Conservation (phyloP, 768 basidiomycete species). For the Suillus weaverae region DNA sequence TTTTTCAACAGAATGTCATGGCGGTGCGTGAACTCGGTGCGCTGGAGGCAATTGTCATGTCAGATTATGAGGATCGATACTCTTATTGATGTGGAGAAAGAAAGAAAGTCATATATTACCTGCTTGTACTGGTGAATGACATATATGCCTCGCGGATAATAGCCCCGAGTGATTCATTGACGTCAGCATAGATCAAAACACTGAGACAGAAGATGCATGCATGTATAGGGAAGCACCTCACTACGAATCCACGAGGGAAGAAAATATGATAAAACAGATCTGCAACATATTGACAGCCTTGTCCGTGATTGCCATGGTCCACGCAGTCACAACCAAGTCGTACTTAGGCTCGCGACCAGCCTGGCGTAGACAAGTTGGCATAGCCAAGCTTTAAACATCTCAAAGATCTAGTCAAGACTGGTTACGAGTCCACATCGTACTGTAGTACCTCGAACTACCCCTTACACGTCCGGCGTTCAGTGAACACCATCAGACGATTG, state of each 20-base stretch:
- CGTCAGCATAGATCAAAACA: not conserved
- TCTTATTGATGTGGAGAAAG: not conserved
- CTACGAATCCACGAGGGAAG: not conserved
- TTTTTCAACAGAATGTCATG: conserved; percentile 50
- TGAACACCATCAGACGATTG: not conserved
- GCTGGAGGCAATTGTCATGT: conserved; percentile 73
- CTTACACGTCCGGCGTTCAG: not conserved
- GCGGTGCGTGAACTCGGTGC: conserved; percentile 63
- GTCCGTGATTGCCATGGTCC: no score
- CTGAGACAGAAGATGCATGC: not conserved
- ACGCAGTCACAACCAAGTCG: not conserved
- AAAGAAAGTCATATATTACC: not conserved
- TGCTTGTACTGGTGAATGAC: not conserved
- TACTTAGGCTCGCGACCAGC: not conserved
- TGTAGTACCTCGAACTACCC: not conserved
- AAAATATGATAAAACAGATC: not conserved
- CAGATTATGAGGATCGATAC: conserved; percentile 57
- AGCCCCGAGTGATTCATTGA: not conserved
- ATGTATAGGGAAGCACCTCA: not conserved
- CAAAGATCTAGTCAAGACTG: not conserved
- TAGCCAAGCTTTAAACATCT: not conserved
- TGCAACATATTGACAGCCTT: not conserved
- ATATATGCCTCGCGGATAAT: not conserved
- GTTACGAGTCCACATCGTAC: not conserved
- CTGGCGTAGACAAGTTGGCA: no score